Conservation (phyloP, 805 yeast species). For the Saturnispora saitoi region DNA sequence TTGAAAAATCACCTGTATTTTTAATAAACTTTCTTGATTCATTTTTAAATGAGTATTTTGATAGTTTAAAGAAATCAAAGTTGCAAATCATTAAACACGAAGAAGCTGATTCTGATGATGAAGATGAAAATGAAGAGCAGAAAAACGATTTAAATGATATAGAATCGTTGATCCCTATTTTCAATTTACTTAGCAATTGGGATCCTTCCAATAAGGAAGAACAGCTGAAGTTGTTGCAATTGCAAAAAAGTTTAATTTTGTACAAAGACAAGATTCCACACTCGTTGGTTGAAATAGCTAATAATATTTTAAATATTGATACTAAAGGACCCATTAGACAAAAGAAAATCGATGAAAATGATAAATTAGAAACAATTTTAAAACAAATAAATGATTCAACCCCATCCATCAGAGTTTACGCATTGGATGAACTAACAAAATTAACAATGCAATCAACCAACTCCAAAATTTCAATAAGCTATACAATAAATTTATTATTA, state of each 20-base stretch:
- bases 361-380: constrained; percentile 49
- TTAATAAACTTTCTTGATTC: constrained; percentile 9
- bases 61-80: neutral
- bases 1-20: constrained; percentile 34
- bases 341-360: constrained; percentile 27
- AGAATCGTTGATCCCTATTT: constrained; percentile 20
- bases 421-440: constrained; percentile 54
- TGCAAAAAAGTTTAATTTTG: constrained; percentile 7
- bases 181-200: constrained; percentile 8
- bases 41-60: constrained; percentile 4
- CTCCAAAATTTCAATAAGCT: constrained; percentile 23
- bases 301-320: constrained; percentile 4
- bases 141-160: constrained; percentile 24
- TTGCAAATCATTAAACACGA: constrained; percentile 10
- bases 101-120: constrained; percentile 33
- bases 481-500: constrained; percentile 54
- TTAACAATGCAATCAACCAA: constrained; percentile 25
- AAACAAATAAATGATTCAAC: constrained; percentile 64
- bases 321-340: neutral
- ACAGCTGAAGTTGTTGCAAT: constrained; percentile 7
- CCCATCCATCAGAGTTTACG: constrained; percentile 83
- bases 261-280: constrained; percentile 4
- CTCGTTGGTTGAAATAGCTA: neutral
- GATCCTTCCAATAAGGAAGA: constrained; percentile 2
- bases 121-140: constrained; percentile 25